These are phyloP conservation scores for Trametes pubescens DNA, from an alignment of 1,284 basidiomycete species.

Conservation along the genomic window DNA sequence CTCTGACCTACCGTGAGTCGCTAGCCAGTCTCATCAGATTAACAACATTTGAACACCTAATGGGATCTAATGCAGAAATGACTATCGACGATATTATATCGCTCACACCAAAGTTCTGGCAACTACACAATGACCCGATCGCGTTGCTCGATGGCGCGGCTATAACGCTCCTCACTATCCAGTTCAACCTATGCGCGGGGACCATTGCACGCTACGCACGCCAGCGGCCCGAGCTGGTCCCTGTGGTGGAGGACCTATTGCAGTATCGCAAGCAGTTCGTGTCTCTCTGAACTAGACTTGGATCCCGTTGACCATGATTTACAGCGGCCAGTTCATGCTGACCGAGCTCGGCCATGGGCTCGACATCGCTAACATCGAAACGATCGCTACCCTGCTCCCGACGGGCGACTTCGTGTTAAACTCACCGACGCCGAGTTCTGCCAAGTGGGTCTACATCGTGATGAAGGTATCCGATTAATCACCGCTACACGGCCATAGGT, in stretches of 20 bases:
- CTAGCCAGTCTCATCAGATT: neutral
- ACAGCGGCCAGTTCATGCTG: conserved; percentile 50
- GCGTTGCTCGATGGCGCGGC: conserved; percentile 48
- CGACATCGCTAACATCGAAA: conserved; percentile 50
- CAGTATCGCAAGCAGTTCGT: conserved; percentile 32
- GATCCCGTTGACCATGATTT: neutral
- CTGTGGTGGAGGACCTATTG: conserved; percentile 35
- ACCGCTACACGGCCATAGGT: conserved; percentile 39
- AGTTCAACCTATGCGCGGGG: conserved; percentile 53
- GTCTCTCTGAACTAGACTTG: too few relatives aligned
- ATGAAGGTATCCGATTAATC: neutral
- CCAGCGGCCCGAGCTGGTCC: conserved; percentile 43
- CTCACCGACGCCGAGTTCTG: conserved; percentile 8
- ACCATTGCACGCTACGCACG: conserved; percentile 47
- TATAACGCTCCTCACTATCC: conserved; percentile 49
- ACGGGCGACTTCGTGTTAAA: conserved; percentile 48
- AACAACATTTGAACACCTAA: neutral
- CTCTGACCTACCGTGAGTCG: conserved; percentile 33
- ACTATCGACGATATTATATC: conserved; percentile 46
- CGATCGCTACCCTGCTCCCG: conserved; percentile 46
- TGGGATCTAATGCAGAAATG: conserved; percentile 35
- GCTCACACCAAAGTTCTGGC: conserved; percentile 51
- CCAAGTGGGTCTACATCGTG: conserved; percentile 44
- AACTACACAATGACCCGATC: conserved; percentile 49
- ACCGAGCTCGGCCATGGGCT: conserved; percentile 55